Percentiles rank a stretch among this genome's conserved stretches.
These are phyloP conservation scores for Lachancea waltii DNA, from an alignment of 805 yeast genomes.

Conservation along the genomic window DNA sequence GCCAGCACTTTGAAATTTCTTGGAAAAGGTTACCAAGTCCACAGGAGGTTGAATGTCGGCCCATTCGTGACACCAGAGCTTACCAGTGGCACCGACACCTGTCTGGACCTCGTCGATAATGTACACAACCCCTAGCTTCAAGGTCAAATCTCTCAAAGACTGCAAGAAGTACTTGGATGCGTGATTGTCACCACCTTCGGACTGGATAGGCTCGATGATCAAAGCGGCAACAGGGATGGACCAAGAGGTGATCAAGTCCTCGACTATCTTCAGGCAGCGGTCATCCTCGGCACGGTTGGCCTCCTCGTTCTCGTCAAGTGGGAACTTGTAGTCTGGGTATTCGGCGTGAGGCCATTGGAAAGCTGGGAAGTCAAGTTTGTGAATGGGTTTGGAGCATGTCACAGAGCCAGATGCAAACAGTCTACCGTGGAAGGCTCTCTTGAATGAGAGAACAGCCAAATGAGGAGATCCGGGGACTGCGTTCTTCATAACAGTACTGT, in stretches of 20 bases:
- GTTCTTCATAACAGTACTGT: slow-evolving; percentile 68
- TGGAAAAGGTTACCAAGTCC: slow-evolving; percentile 65
- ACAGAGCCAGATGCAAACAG: slow-evolving; percentile 85
- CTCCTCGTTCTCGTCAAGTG: slow-evolving; percentile 59
- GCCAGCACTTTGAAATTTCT: slow-evolving; percentile 70
- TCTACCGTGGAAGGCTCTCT: slow-evolving; percentile 91
- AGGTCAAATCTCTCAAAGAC: slow-evolving; percentile 52
- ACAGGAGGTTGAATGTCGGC: slow-evolving; percentile 57
- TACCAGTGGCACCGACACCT: slow-evolving; percentile 69
- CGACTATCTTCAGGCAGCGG: slow-evolving; percentile 72
- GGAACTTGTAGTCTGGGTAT: slow-evolving; percentile 80
- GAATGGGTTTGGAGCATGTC: slow-evolving; percentile 92
- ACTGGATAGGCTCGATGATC: slow-evolving; percentile 80
- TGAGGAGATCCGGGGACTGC: slow-evolving; percentile 85
- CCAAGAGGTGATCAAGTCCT: slow-evolving; percentile 62
- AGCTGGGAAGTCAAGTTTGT: slow-evolving; percentile 86
- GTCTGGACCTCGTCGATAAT: slow-evolving; percentile 72
- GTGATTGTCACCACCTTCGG: slow-evolving; percentile 75
- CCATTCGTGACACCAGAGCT: slow-evolving; percentile 68
- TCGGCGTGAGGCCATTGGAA: slow-evolving; percentile 97
- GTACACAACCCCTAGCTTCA: slow-evolving; percentile 50
- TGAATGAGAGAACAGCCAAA: slow-evolving; percentile 77
- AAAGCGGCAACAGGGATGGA: slow-evolving; percentile 77
- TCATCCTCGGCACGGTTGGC: slow-evolving; percentile 73
- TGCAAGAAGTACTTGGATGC: slow-evolving; percentile 58